These are phyloP conservation scores for Trichoderma semiorbis DNA, from an alignment of 2,329 filamentous ascomycete genomes.

Conservation along the genomic window DNA sequence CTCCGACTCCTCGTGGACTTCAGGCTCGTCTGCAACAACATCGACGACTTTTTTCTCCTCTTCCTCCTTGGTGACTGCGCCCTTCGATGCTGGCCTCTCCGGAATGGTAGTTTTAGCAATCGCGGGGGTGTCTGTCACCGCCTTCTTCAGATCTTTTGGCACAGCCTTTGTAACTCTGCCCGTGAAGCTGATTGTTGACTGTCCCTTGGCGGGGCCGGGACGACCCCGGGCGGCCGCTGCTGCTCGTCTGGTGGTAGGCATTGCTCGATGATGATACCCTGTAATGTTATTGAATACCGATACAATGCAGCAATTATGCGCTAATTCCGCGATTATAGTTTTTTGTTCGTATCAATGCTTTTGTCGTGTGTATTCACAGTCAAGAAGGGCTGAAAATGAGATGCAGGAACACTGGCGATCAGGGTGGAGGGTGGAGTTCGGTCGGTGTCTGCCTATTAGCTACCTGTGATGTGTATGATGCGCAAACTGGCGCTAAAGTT, in stretches of 20 bases:
- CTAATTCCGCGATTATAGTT: no score
- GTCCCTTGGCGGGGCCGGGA: constrained; percentile 40
- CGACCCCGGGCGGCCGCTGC: constrained; percentile 37
- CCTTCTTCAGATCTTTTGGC: constrained; percentile 46
- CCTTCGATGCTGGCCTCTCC: constrained; percentile 23
- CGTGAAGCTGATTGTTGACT: constrained; percentile 57
- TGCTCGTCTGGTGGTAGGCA: constrained; percentile 52
- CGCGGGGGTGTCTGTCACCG: constrained; percentile 33
- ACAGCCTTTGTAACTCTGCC: constrained; percentile 54
- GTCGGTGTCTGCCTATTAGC: background rate
- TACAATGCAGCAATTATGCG: background rate
- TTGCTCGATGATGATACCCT: constrained; percentile 27
- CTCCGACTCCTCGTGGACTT: constrained; percentile 20
- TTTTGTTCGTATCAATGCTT: background rate
- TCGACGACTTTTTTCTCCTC: constrained; percentile 6
- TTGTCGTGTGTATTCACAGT: background rate
- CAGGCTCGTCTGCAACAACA: constrained; percentile 20
- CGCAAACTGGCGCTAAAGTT: constrained; percentile 25
- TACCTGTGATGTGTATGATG: background rate
- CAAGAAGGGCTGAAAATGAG: background rate
- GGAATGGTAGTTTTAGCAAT: constrained; percentile 34
- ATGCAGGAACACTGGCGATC: background rate
- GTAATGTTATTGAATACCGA: background rate
- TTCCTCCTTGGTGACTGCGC: constrained; percentile 16
- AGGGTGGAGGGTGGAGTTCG: constrained; percentile 12